Conservation (phyloP, 2,329 filamentous ascomycete species). For the Pyrenophora teres region DNA sequence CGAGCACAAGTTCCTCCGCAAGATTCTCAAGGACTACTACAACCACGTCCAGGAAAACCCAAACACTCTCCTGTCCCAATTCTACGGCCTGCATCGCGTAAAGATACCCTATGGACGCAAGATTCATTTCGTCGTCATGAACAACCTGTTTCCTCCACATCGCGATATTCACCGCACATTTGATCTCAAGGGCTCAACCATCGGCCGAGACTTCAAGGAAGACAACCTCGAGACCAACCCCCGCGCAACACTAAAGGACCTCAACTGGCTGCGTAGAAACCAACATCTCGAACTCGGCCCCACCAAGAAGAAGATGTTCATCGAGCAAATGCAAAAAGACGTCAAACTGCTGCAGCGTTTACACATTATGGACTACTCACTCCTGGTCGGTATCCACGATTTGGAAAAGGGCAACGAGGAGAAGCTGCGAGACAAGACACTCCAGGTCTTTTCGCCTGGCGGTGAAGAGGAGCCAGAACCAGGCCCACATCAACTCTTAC, state of each 20-base stretch:
- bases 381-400: constrained; percentile 94
- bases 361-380: constrained; percentile 98
- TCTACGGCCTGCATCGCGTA: constrained; percentile 94
- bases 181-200: constrained; percentile 93
- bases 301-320: constrained; percentile 83
- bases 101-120: constrained; percentile 98
- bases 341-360: constrained; percentile 84
- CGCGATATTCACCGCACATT: constrained; percentile 97
- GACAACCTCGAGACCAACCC: constrained; percentile 88
- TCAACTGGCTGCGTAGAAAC: constrained; percentile 92
- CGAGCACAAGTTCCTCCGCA: constrained; percentile 86
- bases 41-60: constrained; percentile 90
- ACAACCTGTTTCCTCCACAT: constrained; percentile 97
- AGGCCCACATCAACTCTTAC: constrained; percentile 71
- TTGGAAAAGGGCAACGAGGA: constrained; percentile 90
- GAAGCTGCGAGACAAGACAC: constrained; percentile 84
- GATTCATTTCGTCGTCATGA: constrained; percentile 99
- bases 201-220: constrained; percentile 89
- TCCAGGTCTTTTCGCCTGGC: constrained; percentile 92
- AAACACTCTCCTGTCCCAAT: constrained; percentile 95
- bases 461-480: constrained; percentile 60
- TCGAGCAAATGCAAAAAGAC: constrained; percentile 86
- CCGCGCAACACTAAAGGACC: constrained; percentile 89
- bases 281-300: constrained; percentile 86
- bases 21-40: constrained; percentile 90